These are phyloP conservation scores for Xylaria sp. DNA, from an alignment of 2,329 filamentous ascomycete species.

Conservation along the genomic window DNA sequence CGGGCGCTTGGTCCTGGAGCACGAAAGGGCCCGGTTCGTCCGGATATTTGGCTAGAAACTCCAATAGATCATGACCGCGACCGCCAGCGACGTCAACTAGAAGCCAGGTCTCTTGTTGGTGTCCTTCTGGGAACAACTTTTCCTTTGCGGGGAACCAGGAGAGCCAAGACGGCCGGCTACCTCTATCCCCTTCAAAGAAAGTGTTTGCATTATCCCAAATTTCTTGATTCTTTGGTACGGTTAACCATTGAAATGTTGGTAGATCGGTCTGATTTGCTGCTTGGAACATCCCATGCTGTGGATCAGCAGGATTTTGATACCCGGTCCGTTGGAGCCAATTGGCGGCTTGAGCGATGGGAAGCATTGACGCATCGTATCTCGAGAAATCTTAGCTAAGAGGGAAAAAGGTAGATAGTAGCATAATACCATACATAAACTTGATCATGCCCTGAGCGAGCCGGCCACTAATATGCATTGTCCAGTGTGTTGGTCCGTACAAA, in stretches of 20 bases:
- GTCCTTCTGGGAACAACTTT: constrained; percentile 15
- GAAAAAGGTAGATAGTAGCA: neutral
- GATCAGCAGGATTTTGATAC: constrained; percentile 15
- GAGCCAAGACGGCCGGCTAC: constrained; percentile 28
- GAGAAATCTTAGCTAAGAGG: neutral
- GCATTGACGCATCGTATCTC: constrained; percentile 22
- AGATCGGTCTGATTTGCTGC: constrained; percentile 2
- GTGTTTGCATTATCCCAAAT: constrained; percentile 26
- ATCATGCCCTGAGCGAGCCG: constrained; percentile 22
- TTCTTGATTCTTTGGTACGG: constrained; percentile 24
- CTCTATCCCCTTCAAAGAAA: constrained; percentile 27
- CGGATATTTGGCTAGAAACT: constrained; percentile 25
- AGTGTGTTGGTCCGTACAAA: constrained; percentile 23
- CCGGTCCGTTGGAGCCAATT: constrained; percentile 17
- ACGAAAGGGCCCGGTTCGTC: constrained; percentile 16
- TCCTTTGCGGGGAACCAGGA: constrained; percentile 27
- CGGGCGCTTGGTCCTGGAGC: constrained; percentile 23
- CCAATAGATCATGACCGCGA: constrained; percentile 25
- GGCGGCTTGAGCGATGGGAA: neutral
- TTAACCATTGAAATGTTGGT: constrained; percentile 22
- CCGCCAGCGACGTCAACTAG: constrained; percentile 29
- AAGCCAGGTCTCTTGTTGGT: constrained; percentile 12
- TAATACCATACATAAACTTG: constrained; percentile 20
- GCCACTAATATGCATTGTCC: constrained; percentile 19
- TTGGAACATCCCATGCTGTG: constrained; percentile 3